Evolutionary conservation across 129 eudicot genomes (phyloP), one percentile per base, ranked within the genome.

Genomic region (Centaurea solstitialis): DNA sequence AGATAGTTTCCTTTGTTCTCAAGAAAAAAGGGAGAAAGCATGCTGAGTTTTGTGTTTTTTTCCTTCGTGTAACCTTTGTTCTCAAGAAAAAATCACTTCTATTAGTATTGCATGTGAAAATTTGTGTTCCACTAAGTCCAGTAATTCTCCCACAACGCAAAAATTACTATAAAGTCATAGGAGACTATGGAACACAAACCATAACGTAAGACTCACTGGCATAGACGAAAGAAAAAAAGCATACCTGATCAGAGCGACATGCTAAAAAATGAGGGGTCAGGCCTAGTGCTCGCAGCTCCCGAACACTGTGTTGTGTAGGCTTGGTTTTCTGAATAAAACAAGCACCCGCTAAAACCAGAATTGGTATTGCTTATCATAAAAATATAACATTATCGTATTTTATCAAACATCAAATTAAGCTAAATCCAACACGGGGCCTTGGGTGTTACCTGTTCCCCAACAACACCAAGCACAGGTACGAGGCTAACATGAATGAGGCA

Each of bases 241-340:
- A 53, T 76, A 95, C 99, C 98, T 90, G 88, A 50, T 94, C 94
- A 61, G 99, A 95, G 15, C 99, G 99, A 80, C 99, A 95, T 74
- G 99, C 99, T 80, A 95, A 85, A 72, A 95, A 91, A 88, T 95
- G 97, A 73, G 99, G 99, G 22, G 97, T 95, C 85, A 95, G 88
- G 45, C 99, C 99, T 78, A 95, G 87, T n/a, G 99, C 99, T 85
- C 99, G 89, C 82, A 95, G 76, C 86, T 95, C 99, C 67, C 99
- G 90, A 59, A 95, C 99, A 70, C 99, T 95, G 80, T 95, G 99
- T 68, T 95, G 99, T 53, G 98, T 93, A 81, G 98, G 98, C 85
- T 93, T 93, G 8, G 98, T 93, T 95, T 95, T 95, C 99, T 95
- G 87, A 83, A 81, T 26, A 26, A 39, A 33, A 38, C 68, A 75